These are phyloP conservation scores for Eucalyptus pauciflora DNA, from an alignment of 345 rosid genomes.

Conservation along the genomic window DNA sequence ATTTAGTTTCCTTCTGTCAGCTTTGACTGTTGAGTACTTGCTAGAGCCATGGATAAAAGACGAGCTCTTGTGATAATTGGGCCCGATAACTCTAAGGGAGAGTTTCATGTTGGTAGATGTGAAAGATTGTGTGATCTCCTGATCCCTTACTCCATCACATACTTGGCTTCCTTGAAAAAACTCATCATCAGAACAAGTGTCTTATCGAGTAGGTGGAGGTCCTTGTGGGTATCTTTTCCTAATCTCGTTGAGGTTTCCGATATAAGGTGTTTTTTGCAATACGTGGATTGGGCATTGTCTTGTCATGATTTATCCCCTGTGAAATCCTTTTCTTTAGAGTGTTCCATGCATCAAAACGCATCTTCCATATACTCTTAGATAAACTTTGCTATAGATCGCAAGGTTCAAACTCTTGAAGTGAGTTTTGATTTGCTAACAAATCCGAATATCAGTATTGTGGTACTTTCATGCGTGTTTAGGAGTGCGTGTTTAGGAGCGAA, in stretches of 20 bases:
- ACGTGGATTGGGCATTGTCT: not conserved
- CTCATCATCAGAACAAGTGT: too few relatives aligned
- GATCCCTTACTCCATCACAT: not conserved
- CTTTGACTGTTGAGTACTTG: not conserved
- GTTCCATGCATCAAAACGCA: rapidly evolving
- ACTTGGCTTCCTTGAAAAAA: not conserved
- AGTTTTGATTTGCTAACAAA: rapidly evolving
- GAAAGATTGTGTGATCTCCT: not conserved
- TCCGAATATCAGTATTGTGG: too few relatives aligned
- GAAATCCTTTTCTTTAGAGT: not conserved
- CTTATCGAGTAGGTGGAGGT: not conserved
- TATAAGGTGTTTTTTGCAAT: too few relatives aligned
- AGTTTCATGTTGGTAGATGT: not conserved
- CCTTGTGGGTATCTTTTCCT: not conserved
- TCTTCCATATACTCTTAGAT: too few relatives aligned
- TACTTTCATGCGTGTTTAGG: too few relatives aligned
- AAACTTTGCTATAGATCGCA: too few relatives aligned
- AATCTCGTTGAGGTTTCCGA: not conserved
- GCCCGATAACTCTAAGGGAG: not conserved
- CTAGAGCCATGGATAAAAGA: not conserved
- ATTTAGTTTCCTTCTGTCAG: rapidly evolving
- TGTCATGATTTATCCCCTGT: rapidly evolving
- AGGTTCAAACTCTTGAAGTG: not conserved
- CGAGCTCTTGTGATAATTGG: not conserved
- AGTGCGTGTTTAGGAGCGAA: too few relatives aligned